Base-by-base conservation (phyloP, 179 eudicot genomes). In the Sideroxylon spinosum region DNA sequence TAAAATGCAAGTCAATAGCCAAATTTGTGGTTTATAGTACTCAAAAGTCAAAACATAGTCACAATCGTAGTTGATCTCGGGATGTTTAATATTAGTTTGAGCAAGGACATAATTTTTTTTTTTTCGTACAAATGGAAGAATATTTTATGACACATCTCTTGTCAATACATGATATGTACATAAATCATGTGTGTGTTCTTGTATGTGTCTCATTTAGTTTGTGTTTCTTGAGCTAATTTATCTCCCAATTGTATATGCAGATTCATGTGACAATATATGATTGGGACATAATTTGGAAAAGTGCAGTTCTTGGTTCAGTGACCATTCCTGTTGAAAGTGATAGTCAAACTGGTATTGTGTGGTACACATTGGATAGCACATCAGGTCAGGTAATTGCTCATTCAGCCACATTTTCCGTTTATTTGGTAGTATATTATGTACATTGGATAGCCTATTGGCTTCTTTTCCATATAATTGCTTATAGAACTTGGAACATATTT, bases 261-360 rank as follows among this genome's bases (percentile, higher is more conserved):
- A 89, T 95, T 78, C 86, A 82, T 69, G 92, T 95, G 78, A 88
- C 98, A 57, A 91, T 95, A 59, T 89, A 93, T 91, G 98, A 95
- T 68, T 93, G 98, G 98, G 98, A 95, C 80, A 95, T 95, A 84
- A 84, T 91, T 66, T 87, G 95, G 93, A 93, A 93, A 89, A 93
- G 98, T 89, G 90, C 95, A 73, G 88, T 90, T 81, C 92, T 95
- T 78, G 98, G 98, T 78, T 91, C 97, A 61, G 93, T 88, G 64
- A 84, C 88, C 60, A 78, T 95, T 80, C 86, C 88, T 68, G 89
- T 93, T 75, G 91, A 90, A 87, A 86, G 82, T 77, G 97, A 88
- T 87, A 92, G 90, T 56, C 95, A 95, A 73, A 88, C 87, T 76
- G 93, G 91, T 84, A 91, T 91, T 78, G 85, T 85, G 78, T 95